Evolutionary conservation across 805 yeast species (phyloP).

Genomic region (Babjeviella inositovora): DNA sequence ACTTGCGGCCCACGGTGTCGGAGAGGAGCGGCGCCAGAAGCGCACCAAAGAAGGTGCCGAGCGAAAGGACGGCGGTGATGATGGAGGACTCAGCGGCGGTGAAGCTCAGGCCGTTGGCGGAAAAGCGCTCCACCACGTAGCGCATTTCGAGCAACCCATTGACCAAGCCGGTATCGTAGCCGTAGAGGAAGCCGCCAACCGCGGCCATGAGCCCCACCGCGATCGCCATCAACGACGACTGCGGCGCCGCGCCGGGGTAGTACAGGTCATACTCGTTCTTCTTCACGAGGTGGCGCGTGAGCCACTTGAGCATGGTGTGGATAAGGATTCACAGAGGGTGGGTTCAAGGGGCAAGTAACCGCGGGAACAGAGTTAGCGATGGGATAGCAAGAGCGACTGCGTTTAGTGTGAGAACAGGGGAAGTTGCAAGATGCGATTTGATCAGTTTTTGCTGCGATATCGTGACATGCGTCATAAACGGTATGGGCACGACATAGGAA

Average conservation of each 20-base stretch:
- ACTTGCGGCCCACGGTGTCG: constrained; percentile 59
- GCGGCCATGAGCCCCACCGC: constrained; percentile 73
- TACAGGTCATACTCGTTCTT: too few relatives aligned
- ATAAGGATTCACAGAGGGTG: too few relatives aligned
- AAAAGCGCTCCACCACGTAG: constrained; percentile 41
- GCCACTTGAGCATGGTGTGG: too few relatives aligned
- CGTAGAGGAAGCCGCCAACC: constrained; percentile 81
- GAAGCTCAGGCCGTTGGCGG: constrained; percentile 28
- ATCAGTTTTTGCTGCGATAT: too few relatives aligned
- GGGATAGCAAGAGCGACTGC: too few relatives aligned
- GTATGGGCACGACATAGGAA: too few relatives aligned
- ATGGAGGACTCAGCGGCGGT: constrained; percentile 51
- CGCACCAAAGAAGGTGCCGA: constrained; percentile 70
- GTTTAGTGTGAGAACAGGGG: too few relatives aligned
- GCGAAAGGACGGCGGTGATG: constrained; percentile 62
- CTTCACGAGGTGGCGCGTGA: too few relatives aligned
- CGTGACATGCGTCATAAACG: too few relatives aligned
- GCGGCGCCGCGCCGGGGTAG: constrained; percentile 1
- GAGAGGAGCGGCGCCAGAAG: constrained; percentile 41
- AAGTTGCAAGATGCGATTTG: too few relatives aligned
- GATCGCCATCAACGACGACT: constrained; percentile 47
- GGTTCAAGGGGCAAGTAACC: too few relatives aligned
- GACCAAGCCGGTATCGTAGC: constrained; percentile 80
- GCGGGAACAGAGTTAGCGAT: too few relatives aligned
- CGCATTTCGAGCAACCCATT: constrained; percentile 68